A percentile compares a stretch with the other conserved stretches of the same genome.
Conservation (phyloP, 1,139 yeast species). For the Arxiozyma bovina region DNA sequence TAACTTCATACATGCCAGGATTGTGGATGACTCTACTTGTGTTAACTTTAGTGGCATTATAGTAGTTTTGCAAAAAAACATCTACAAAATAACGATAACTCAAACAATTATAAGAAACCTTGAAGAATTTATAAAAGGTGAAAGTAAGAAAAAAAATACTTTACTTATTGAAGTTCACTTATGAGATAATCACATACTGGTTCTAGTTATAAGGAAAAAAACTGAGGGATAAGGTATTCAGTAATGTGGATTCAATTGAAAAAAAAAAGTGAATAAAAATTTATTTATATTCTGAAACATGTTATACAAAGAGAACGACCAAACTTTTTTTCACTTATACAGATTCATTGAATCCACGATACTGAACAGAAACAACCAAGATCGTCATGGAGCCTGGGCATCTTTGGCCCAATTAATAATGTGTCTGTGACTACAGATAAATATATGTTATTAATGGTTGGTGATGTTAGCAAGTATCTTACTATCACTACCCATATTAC, state of each 20-base stretch:
- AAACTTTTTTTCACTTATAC: conserved; percentile 1
- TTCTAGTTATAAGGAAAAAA: neutral
- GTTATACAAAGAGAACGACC: neutral
- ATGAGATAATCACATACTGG: neutral
- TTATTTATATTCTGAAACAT: neutral
- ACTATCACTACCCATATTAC: neutral
- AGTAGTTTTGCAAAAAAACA: too few relatives aligned
- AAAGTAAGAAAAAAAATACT: too few relatives aligned
- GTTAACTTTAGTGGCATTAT: too few relatives aligned
- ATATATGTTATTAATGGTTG: conserved; percentile 3
- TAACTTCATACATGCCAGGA: too few relatives aligned
- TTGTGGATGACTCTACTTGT: too few relatives aligned
- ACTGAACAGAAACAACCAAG: neutral
- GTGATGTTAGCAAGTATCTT: neutral
- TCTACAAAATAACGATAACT: too few relatives aligned
- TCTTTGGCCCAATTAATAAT: conserved; percentile 1
- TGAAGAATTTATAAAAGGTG: too few relatives aligned
- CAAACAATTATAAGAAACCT: too few relatives aligned
- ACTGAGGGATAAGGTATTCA: neutral
- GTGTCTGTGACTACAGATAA: neutral
- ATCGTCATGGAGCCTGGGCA: conserved; percentile 4
- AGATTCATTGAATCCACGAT: conserved; percentile 3
- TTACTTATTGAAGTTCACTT: neutral
- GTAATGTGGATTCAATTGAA: neutral
- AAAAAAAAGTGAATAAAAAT: neutral